Conservation (phyloP, 306 rosid species). For the Gillenia trifoliata region DNA sequence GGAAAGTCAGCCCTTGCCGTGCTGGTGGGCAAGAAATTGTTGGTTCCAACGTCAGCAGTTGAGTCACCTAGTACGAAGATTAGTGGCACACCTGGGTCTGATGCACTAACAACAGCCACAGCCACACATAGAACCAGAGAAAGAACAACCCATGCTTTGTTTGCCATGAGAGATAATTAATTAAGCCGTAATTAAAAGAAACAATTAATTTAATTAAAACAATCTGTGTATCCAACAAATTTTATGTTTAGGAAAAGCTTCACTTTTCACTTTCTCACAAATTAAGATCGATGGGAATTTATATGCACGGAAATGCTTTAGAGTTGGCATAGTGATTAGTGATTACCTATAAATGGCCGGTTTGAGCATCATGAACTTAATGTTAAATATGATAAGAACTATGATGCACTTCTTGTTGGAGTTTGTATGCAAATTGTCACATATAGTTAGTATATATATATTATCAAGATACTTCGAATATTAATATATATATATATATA, state of each 20-base stretch:
- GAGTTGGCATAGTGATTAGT: constrained; percentile 8
- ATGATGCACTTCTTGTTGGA: not conserved
- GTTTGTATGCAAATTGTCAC: no score
- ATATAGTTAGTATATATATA: no score
- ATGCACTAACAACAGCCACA: not conserved
- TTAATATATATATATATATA: no score
- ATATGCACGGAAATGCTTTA: not conserved
- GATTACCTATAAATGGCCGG: constrained; percentile 15
- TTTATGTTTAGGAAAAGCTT: not conserved
- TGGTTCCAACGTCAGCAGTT: constrained; percentile 32
- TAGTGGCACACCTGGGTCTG: constrained; percentile 14
- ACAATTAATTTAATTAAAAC: not conserved
- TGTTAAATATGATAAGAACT: not conserved
- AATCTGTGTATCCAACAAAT: not conserved
- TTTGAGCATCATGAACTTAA: not conserved
- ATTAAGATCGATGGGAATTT: not conserved
- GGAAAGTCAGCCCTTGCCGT: constrained; percentile 25
- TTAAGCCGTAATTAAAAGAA: not conserved
- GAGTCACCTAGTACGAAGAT: constrained; percentile 29
- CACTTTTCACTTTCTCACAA: not conserved
- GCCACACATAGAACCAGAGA: not conserved
- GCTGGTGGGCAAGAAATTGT: constrained; percentile 26
- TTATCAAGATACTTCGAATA: no score
- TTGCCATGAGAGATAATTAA: not conserved
- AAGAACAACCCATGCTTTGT: not conserved